Conservation (phyloP, 495 filamentous ascomycete genomes). For the Annulohypoxylon bovei region DNA sequence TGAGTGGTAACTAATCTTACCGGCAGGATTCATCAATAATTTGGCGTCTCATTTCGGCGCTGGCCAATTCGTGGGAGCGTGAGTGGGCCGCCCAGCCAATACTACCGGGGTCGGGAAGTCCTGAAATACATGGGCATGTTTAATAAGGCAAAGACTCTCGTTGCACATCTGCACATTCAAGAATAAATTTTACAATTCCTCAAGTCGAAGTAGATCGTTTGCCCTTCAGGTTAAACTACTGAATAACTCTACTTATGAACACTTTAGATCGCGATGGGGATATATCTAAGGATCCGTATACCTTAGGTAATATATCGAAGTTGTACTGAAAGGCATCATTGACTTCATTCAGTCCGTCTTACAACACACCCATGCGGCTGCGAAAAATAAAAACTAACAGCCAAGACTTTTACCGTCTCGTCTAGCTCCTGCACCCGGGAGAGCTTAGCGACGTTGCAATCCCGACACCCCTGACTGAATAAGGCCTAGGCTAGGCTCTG, state of each 20-base stretch:
- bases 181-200: background rate
- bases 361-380: background rate
- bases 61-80: background rate
- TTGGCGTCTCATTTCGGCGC: slow-evolving; percentile 3
- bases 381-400: background rate
- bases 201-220: slow-evolving; percentile 5
- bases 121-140: background rate
- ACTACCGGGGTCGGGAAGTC: background rate
- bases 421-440: slow-evolving; percentile 11
- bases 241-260: background rate
- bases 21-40: background rate
- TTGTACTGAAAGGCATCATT: background rate
- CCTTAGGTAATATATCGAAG: slow-evolving; percentile 2
- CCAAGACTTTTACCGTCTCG: background rate
- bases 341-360: background rate
- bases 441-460: slow-evolving; percentile 14
- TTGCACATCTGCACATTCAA: background rate
- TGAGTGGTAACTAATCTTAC: background rate
- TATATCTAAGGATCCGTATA: background rate
- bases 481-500: slow-evolving; percentile 1
- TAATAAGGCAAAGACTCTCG: background rate
- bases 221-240: background rate
- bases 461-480: slow-evolving; percentile 26
- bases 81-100: background rate
- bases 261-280: background rate